Conservation (phyloP, 2,329 filamentous ascomycete genomes). For the Davidsoniella virescens region DNA sequence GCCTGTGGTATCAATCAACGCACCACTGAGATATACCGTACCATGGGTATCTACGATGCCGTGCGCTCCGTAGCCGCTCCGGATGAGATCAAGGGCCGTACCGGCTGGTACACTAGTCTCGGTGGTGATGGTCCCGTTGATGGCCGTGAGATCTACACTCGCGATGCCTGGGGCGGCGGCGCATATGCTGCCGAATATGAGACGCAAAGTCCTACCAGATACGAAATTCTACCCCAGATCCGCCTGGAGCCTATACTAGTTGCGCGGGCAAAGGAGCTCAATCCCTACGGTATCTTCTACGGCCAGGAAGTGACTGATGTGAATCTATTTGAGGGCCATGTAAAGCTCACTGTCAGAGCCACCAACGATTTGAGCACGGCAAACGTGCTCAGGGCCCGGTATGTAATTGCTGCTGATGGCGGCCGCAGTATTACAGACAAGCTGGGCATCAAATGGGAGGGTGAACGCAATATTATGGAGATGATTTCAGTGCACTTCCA, state of each 20-base stretch:
- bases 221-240: constrained; percentile 11
- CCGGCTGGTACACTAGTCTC: constrained; percentile 7
- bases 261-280: constrained; percentile 3
- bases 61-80: constrained; percentile 2
- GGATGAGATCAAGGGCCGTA: constrained; percentile 9
- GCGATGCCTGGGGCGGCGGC: constrained; percentile 7
- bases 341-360: background rate
- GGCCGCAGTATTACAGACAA: constrained; percentile 4
- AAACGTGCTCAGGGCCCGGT: background rate
- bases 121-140: background rate
- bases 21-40: constrained; percentile 5
- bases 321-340: background rate
- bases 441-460: constrained; percentile 4
- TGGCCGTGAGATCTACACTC: background rate
- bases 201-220: background rate
- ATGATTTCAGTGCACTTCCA: constrained; percentile 8
- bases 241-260: constrained; percentile 6
- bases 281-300: constrained; percentile 6
- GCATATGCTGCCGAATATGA: constrained; percentile 7
- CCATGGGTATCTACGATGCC: constrained; percentile 5
- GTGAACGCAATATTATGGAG: constrained; percentile 7
- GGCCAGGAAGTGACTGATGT: constrained; percentile 6
- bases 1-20: constrained; percentile 8
- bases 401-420: constrained; percentile 6
- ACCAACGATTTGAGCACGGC: background rate